These are phyloP conservation scores for Aspergillus alliaceus DNA, from an alignment of 2,329 filamentous ascomycete genomes.

Conservation along the genomic window DNA sequence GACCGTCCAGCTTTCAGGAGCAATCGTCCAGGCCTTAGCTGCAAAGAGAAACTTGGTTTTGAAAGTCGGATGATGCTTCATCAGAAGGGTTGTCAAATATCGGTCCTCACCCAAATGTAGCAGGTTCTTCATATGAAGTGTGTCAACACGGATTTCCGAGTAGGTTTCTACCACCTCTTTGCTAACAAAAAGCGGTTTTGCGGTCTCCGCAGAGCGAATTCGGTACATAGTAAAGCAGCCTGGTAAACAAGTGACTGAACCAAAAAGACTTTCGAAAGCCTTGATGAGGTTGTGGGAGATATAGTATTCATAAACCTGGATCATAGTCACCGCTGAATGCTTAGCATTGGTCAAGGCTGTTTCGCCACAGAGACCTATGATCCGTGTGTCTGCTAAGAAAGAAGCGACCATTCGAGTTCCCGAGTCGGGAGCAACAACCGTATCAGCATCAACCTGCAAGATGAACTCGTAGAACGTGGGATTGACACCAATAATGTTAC, in stretches of 20 bases:
- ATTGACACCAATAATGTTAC: slow-evolving; percentile 98
- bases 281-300: slow-evolving; percentile 97
- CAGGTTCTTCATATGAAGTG: slow-evolving; percentile 97
- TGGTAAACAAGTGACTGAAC: slow-evolving; percentile 93
- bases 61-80: slow-evolving; percentile 90
- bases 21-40: slow-evolving; percentile 95
- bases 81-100: slow-evolving; percentile 88
- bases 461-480: slow-evolving; percentile 98
- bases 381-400: slow-evolving; percentile 85
- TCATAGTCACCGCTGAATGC: slow-evolving; percentile 94
- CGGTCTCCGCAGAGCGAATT: slow-evolving; percentile 88
- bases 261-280: slow-evolving; percentile 95
- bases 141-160: slow-evolving; percentile 91
- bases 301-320: slow-evolving; percentile 99
- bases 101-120: slow-evolving; percentile 96
- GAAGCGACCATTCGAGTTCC: slow-evolving; percentile 88
- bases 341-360: slow-evolving; percentile 92
- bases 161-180: slow-evolving; percentile 87
- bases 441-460: slow-evolving; percentile 96
- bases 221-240: slow-evolving; percentile 99
- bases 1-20: slow-evolving; percentile 88
- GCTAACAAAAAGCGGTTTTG: slow-evolving; percentile 95
- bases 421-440: slow-evolving; percentile 84
- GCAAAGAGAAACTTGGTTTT: slow-evolving; percentile 97
- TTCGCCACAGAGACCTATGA: slow-evolving; percentile 95